These are phyloP conservation scores for Graphiopsis chlorocephala DNA, from an alignment of 2,329 filamentous ascomycete species.

Conservation along the genomic window DNA sequence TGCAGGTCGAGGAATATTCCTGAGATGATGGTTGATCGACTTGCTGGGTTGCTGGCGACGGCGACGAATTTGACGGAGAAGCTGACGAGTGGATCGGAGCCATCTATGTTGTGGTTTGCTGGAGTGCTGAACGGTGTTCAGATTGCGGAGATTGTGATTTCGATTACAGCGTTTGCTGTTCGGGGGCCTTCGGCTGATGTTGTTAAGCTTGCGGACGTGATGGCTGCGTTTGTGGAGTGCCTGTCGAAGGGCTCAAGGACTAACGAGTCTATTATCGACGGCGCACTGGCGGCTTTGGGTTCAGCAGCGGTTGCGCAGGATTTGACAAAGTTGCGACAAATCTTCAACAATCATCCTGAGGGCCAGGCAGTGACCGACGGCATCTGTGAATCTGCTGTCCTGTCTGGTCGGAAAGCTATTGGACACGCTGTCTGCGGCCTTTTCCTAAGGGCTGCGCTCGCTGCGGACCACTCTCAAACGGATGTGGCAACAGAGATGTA, in stretches of 20 bases:
- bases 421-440: not conserved
- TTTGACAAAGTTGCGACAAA: not conserved
- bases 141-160: slow-evolving; percentile 6
- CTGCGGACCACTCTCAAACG: slow-evolving; percentile 13
- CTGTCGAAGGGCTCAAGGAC: not conserved
- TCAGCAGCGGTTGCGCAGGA: slow-evolving; percentile 10
- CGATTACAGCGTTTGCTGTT: not conserved
- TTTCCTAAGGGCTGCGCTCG: slow-evolving; percentile 5
- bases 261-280: slow-evolving; percentile 6
- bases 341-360: not conserved
- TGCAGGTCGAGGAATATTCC: slow-evolving; percentile 6
- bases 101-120: slow-evolving; percentile 2
- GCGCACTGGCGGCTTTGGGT: slow-evolving; percentile 1
- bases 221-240: not conserved
- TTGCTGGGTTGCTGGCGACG: not conserved
- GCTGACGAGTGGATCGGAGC: not conserved
- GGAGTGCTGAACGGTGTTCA: slow-evolving; percentile 7
- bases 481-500: slow-evolving; percentile 8
- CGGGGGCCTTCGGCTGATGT: not conserved
- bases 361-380: not conserved
- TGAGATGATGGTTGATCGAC: slow-evolving; percentile 3
- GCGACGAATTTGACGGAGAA: not conserved
- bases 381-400: not conserved
- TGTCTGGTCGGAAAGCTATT: not conserved
- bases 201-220: not conserved